phyloP scores from a whole-genome alignment of 805 yeast genomes.

The Hanseniaspora vineae region DNA sequence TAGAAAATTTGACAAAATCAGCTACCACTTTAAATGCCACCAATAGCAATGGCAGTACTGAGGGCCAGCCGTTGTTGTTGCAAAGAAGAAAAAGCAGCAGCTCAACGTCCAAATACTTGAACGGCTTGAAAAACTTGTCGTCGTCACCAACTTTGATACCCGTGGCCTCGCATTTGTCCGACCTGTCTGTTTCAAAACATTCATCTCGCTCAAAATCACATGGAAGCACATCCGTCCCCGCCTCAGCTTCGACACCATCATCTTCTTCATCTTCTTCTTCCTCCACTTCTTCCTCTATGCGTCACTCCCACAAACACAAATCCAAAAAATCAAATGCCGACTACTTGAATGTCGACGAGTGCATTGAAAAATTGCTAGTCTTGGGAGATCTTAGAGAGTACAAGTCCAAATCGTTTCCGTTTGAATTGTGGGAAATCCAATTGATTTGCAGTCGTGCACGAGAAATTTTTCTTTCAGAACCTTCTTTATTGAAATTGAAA shows the following conservation, averaged over 20 bases:
- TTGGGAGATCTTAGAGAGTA: slow-evolving; percentile 33
- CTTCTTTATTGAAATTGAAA: slow-evolving; percentile 73
- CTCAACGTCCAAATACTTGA: neutral
- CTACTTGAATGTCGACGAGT: slow-evolving; percentile 41
- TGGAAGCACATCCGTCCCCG: too few species aligned
- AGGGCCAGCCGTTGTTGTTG: neutral
- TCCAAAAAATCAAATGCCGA: slow-evolving; percentile 4
- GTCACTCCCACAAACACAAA: too few species aligned
- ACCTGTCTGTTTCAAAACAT: neutral
- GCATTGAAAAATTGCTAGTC: slow-evolving; percentile 47
- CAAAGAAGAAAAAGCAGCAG: neutral
- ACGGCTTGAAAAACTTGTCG: neutral
- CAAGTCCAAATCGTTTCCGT: slow-evolving; percentile 34
- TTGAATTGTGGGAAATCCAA: slow-evolving; percentile 41
- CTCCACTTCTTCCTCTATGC: too few species aligned
- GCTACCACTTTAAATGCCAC: too few species aligned
- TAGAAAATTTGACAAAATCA: too few species aligned
- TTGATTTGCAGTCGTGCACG: slow-evolving; percentile 45
- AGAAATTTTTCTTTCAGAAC: slow-evolving; percentile 65
- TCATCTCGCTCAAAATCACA: too few species aligned
- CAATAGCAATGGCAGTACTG: too few species aligned
- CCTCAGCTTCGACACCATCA: neutral
- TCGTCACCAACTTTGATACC: neutral
- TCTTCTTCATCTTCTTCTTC: neutral
- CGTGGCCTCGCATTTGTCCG: neutral